phyloP scores from a whole-genome alignment of 305 asterid species.

The Fraxinus albicans region DNA sequence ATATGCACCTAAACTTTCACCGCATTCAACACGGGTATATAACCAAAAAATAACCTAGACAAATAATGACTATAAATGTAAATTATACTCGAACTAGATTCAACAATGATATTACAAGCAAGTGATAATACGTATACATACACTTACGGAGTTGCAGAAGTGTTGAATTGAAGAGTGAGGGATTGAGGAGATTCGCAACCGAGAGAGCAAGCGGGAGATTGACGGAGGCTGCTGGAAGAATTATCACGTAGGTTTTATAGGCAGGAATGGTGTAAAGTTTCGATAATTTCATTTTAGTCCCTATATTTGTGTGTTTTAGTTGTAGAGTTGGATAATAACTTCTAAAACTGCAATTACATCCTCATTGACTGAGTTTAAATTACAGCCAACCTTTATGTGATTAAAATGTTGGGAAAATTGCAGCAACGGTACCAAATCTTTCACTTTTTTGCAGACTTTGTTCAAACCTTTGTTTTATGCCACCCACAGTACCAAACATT shows the following conservation, averaged over 20 bases:
- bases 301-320: background rate
- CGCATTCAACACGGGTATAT: background rate
- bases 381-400: background rate
- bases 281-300: slow-evolving; percentile 10
- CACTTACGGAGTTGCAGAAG: slow-evolving; percentile 10
- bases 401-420: no score
- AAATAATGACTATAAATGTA: background rate
- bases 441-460: no score
- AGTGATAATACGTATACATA: background rate
- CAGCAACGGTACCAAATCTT: no score
- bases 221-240: background rate
- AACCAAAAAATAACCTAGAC: background rate
- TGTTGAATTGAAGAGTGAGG: background rate
- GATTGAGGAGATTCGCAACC: background rate
- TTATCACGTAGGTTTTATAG: slow-evolving; percentile 15
- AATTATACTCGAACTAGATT: background rate
- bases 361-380: background rate
- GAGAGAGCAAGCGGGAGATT: slow-evolving; percentile 29
- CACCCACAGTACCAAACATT: no score
- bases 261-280: background rate
- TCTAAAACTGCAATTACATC: background rate
- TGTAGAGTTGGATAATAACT: background rate
- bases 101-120: background rate
- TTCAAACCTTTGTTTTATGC: no score
- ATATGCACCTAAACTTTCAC: background rate